A percentile compares a stretch with the other conserved stretches of the same genome.
Conservation (phyloP, 164 flowering plant genomes). For the Kingdonia uniflora region DNA sequence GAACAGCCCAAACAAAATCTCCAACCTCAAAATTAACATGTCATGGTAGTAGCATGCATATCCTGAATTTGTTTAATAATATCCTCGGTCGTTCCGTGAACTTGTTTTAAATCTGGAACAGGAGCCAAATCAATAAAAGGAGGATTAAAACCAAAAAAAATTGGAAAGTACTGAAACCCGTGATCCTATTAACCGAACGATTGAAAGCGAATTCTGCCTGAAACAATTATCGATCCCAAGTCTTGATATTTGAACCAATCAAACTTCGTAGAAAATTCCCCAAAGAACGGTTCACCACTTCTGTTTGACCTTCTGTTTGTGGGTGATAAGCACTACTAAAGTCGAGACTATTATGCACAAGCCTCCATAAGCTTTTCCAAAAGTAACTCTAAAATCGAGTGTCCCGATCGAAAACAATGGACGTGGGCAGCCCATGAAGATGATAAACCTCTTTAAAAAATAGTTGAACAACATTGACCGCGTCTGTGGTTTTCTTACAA, state of each 20-base stretch:
- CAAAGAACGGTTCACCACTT: neutral
- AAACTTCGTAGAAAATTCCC: neutral
- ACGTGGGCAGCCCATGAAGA: neutral
- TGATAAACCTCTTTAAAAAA: neutral
- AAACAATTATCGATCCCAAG: neutral
- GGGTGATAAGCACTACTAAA: constrained; percentile 1
- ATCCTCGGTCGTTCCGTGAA: too few species aligned
- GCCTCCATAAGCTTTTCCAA: neutral
- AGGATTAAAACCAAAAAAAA: neutral
- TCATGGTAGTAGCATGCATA: too few species aligned
- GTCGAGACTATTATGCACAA: neutral
- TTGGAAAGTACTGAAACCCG: neutral
- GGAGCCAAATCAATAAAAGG: neutral
- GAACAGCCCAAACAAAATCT: neutral
- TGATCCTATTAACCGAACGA: neutral
- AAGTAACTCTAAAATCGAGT: neutral
- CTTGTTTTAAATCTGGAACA: neutral
- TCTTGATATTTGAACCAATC: neutral
- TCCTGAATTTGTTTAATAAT: too few species aligned
- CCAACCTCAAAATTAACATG: neutral
- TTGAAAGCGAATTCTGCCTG: neutral
- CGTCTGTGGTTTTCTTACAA: neutral
- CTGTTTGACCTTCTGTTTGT: neutral
- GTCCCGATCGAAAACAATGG: neutral
- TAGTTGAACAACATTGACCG: neutral